These are phyloP conservation scores for Russula sp. DNA, from an alignment of 768 basidiomycete species.

Conservation along the genomic window DNA sequence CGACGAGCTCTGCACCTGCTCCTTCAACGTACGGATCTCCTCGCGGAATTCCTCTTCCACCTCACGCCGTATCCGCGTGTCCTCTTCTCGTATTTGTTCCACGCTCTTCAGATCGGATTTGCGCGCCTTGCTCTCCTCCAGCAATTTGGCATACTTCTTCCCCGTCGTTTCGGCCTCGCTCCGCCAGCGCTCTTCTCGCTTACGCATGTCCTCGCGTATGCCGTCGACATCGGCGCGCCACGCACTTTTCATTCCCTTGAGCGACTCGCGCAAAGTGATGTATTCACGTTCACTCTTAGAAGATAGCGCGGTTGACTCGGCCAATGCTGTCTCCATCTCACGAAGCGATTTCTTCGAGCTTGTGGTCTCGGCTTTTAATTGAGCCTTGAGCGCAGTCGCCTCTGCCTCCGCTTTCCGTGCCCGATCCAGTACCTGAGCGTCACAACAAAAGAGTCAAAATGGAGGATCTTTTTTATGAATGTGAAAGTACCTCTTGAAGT, in stretches of 20 bases:
- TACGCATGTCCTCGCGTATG: slow-evolving; percentile 70
- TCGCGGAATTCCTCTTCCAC: slow-evolving; percentile 60
- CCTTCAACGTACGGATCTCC: slow-evolving; percentile 54
- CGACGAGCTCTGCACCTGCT: slow-evolving; percentile 51
- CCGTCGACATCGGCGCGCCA: slow-evolving; percentile 74
- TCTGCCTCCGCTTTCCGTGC: slow-evolving; percentile 85
- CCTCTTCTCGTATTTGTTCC: slow-evolving; percentile 50
- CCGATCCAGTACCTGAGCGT: slow-evolving; percentile 65
- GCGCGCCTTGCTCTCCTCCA: slow-evolving; percentile 60
- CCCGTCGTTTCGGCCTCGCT: slow-evolving; percentile 65
- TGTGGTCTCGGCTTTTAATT: slow-evolving; percentile 70
- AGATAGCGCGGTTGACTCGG: slow-evolving; percentile 72
- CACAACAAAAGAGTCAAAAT: background rate
- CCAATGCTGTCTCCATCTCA: slow-evolving; percentile 73
- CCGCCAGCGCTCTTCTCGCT: slow-evolving; percentile 66
- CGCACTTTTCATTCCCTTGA: slow-evolving; percentile 66
- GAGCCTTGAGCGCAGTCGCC: slow-evolving; percentile 60
- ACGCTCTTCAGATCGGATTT: slow-evolving; percentile 48
- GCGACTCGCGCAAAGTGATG: slow-evolving; percentile 68
- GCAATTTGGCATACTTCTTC: slow-evolving; percentile 63
- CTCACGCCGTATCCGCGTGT: slow-evolving; percentile 49
- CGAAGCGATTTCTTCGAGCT: slow-evolving; percentile 71
- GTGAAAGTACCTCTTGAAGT: slow-evolving; percentile 66
- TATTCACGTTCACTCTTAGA: slow-evolving; percentile 85
- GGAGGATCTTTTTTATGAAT: background rate